Evolutionary conservation across 129 eudicot species (phyloP), one percentile per base, ranked within the genome.

Genomic region (Tanacetum coccineum): DNA sequence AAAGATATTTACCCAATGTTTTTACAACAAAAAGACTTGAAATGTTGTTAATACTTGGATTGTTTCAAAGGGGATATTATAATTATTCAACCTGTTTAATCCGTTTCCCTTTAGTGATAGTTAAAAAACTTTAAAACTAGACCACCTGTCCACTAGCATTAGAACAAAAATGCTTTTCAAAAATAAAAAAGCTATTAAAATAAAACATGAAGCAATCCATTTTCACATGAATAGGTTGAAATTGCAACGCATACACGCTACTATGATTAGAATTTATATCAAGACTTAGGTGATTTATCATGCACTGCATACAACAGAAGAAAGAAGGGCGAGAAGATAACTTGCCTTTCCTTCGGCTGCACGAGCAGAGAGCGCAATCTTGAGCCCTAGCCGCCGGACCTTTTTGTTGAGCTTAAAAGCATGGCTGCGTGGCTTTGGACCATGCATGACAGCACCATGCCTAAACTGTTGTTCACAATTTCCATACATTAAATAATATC

Each of bases 331-430:
- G 55, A 63, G 54, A 42, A 57, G 28, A 71, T 9, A 46, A 85
- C 84, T 77, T 82, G 72, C 99, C 96, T 93, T 92, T 56, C 98
- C 98, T 88, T 93, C 99, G 22, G 99, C 96, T 68, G 96, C 99
- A 82, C 95, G 96, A 55, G 96, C 99, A 68, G 99, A 78, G 19
- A 93, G 76, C 58, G 99, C 92, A 70, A 86, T 80, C 72, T 84
- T 93, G 45, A 93, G 87, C 59, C 99, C 99, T 48, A 88, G 70
- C 14, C 90, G 82, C 14, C 96, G 85, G 67, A 93, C 92, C 81
- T 86, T 86, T 77, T 93, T 93, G 79, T 93, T 88, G 69, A 93
- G 87, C 80, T 93, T 93, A 61, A 78, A 66, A 45, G 89, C 99
- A 93, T 93, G 96, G 75, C 96, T 93, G 48, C 95, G 86, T 71